These are phyloP conservation scores for Talaromyces funiculosus DNA, from an alignment of 2,329 filamentous ascomycete genomes.

Conservation along the genomic window DNA sequence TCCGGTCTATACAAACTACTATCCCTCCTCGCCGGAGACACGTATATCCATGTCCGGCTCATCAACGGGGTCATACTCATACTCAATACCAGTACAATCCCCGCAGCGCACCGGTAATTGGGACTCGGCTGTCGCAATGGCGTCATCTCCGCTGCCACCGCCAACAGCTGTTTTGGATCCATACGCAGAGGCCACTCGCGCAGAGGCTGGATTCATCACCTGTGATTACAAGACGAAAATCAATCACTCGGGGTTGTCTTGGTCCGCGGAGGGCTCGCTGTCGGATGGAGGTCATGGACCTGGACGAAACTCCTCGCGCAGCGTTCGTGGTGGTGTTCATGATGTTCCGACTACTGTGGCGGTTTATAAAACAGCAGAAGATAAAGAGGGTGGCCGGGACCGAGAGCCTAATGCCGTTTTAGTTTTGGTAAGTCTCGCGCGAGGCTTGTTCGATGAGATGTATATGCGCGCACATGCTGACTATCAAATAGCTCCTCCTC, in stretches of 20 bases:
- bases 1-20: conserved; percentile 3
- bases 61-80: conserved; percentile 18
- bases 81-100: conserved; percentile 15
- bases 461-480: background rate
- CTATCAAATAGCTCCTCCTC: conserved; percentile 45
- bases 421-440: conserved; percentile 16
- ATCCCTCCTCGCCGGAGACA: conserved; percentile 16
- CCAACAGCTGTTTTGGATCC: background rate
- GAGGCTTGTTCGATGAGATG: background rate
- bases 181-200: background rate
- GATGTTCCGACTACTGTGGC: conserved; percentile 10
- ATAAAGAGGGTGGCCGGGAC: conserved; percentile 1
- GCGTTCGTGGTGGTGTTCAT: conserved; percentile 1
- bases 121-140: conserved; percentile 16
- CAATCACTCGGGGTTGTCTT: background rate
- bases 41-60: conserved; percentile 22
- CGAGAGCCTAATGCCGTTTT: conserved; percentile 14
- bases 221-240: conserved; percentile 4
- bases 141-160: conserved; percentile 8
- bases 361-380: conserved; percentile 6
- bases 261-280: conserved; percentile 7
- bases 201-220: conserved; percentile 2
- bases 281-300: conserved; percentile 7
- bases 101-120: conserved; percentile 13
- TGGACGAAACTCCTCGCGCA: conserved; percentile 5